Evolutionary conservation across 305 asterid species (phyloP).

Genomic region (Striga hermonthica): DNA sequence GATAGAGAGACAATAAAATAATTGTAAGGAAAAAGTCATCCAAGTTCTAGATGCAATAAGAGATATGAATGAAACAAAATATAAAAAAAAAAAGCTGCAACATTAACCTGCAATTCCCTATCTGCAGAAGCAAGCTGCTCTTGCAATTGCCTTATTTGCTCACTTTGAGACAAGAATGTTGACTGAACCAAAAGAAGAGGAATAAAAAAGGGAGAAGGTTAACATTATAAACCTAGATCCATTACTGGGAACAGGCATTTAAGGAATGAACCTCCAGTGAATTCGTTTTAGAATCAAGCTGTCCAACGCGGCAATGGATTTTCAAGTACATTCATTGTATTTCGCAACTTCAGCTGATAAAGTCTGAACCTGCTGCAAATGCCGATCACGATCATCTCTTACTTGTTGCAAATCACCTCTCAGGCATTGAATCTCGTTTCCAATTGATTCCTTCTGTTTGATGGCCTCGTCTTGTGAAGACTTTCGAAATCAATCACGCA

Average conservation of each 20-base stretch:
- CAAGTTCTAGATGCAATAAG: conserved; percentile 8
- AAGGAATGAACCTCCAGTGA: conserved; percentile 63
- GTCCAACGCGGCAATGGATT: conserved; percentile 54
- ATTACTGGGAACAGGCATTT: neutral
- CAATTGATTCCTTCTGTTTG: conserved; percentile 70
- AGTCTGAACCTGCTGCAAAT: conserved; percentile 49
- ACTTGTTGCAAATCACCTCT: conserved; percentile 74
- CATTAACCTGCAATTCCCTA: conserved; percentile 60
- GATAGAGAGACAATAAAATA: conserved; percentile 8
- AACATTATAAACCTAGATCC: conserved; percentile 20
- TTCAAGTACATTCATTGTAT: conserved; percentile 61
- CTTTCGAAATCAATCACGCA: conserved; percentile 41
- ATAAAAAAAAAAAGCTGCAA: conserved; percentile 16
- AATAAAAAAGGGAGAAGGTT: conserved; percentile 15
- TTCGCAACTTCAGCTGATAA: conserved; percentile 54
- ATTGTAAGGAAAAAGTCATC: neutral
- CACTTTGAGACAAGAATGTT: conserved; percentile 63
- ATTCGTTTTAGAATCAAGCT: conserved; percentile 45
- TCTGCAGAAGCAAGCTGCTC: conserved; percentile 71
- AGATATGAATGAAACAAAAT: too few relatives aligned
- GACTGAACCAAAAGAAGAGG: conserved; percentile 38
- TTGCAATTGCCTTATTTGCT: conserved; percentile 57
- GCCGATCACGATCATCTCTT: conserved; percentile 79
- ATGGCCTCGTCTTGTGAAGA: conserved; percentile 64
- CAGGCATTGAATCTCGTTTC: conserved; percentile 64